These are phyloP conservation scores for Pharus latifolius DNA, from an alignment of 176 grass and related monocot species.

Conservation along the genomic window DNA sequence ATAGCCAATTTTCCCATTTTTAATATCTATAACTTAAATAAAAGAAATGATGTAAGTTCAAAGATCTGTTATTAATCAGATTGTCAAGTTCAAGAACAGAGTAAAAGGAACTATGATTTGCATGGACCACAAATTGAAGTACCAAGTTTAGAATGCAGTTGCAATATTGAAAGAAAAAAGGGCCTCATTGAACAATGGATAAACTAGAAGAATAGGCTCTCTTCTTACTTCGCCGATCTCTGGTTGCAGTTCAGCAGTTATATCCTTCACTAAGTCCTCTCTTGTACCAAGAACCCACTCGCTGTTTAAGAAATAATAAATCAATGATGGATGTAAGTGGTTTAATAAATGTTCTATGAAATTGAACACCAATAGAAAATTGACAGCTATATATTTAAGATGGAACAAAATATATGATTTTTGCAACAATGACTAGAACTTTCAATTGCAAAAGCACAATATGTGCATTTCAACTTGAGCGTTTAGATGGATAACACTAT, in stretches of 20 bases:
- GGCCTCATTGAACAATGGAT: background rate
- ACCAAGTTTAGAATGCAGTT: conserved; percentile 2
- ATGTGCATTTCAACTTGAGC: too few relatives aligned
- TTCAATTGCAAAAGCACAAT: too few relatives aligned
- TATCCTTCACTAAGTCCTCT: conserved; percentile 88
- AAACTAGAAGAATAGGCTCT: background rate
- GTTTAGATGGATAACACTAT: too few relatives aligned
- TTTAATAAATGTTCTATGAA: background rate
- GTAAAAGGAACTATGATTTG: too few relatives aligned
- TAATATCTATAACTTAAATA: too few relatives aligned
- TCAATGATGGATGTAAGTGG: background rate
- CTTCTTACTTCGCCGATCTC: conserved; percentile 78
- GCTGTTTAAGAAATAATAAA: conserved; percentile 28
- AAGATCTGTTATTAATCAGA: too few relatives aligned
- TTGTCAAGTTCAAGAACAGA: too few relatives aligned
- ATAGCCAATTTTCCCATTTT: too few relatives aligned
- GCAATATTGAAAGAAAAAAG: background rate
- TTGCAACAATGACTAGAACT: background rate
- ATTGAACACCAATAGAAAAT: too few relatives aligned
- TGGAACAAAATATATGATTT: conserved; percentile 2
- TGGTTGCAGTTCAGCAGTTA: conserved; percentile 69
- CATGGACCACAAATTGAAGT: background rate
- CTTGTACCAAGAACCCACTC: conserved; percentile 98
- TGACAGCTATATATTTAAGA: background rate
- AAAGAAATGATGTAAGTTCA: too few relatives aligned